Conservation (phyloP, 2,329 filamentous ascomycete genomes). For the Xylariales sp. region DNA sequence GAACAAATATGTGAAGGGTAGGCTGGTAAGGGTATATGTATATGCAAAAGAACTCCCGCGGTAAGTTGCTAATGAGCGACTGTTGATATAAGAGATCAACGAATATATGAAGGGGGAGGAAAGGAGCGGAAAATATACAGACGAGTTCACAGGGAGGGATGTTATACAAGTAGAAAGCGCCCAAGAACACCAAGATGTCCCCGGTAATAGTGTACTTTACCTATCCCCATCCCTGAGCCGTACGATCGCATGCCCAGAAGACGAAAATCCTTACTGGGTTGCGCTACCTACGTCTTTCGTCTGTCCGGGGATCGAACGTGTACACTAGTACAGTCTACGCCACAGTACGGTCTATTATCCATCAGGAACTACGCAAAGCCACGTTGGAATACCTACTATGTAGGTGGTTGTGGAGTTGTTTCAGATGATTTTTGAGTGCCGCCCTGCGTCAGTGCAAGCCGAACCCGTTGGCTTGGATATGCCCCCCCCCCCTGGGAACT, state of each 20-base stretch:
- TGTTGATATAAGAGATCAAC: slow-evolving; percentile 29
- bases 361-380: slow-evolving; percentile 3
- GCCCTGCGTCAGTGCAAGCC: slow-evolving; percentile 6
- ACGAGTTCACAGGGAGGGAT: not conserved
- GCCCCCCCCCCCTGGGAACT: not conserved
- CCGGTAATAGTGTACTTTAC: slow-evolving; percentile 3
- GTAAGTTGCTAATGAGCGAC: slow-evolving; percentile 22
- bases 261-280: slow-evolving; percentile 26
- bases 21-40: slow-evolving; percentile 14
- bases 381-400: not conserved
- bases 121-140: slow-evolving; percentile 11
- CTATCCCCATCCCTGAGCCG: not conserved
- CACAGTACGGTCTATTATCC: not conserved
- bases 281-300: slow-evolving; percentile 6
- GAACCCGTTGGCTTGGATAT: not conserved
- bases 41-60: not conserved
- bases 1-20: not conserved
- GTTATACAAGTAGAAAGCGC: slow-evolving; percentile 19
- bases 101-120: slow-evolving; percentile 6
- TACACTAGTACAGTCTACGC: slow-evolving; percentile 18
- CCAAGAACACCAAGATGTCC: slow-evolving; percentile 6
- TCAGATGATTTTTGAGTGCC: slow-evolving; percentile 10
- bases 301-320: slow-evolving; percentile 15
- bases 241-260: slow-evolving; percentile 15
- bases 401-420: slow-evolving; percentile 25